Evolutionary conservation across 2,329 filamentous ascomycete species (phyloP), one percentile per base, ranked within the genome.

Genomic region (Calonectria henricotiae): DNA sequence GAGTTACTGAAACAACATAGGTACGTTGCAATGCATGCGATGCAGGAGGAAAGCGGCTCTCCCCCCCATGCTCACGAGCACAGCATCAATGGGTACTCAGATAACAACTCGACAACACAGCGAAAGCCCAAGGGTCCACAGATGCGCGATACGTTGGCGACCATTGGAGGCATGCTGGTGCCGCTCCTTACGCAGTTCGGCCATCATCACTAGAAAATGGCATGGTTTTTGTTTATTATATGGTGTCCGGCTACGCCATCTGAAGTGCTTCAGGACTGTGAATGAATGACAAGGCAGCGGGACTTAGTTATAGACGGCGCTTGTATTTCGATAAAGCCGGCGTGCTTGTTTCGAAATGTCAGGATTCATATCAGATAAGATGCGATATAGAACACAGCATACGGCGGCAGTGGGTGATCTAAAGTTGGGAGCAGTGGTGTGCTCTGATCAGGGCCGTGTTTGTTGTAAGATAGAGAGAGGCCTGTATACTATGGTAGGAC

Each of bases 1-100:
- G 17, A n/a, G 32, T 54, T 44, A 35, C 75, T 79, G 67, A 79
- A 32, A 62, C 37, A n/a, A 37, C 13, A 13, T 35, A 97, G 94
- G 76, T 98, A 98, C 79, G 96, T 99, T 49, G 96, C 96, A 1
- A 98, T 98, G 95, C 96, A 99, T 80, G 95, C 95, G 0, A 98
- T 98, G 94, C 94, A 97, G 80, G 95, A 98, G 78, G 89, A 91
- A 25, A 85, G 86, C 62, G 82, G 83, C 9, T 80, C 83, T 2
- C 83, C 87, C 35, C 82, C 84, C 61, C 86, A 90, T 73, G 85
- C 84, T 62, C 86, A 91, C 72, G 85, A 90, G n/a, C 85, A 89
- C 68, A 82, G 80, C 5, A 79, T 82, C 41, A 90, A 91, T 71
- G 87, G 90, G 62, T 90, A 89, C 77, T 77, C 84, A 7, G 89